phyloP scores from a whole-genome alignment of 2,329 filamentous ascomycete genomes.

The Penicillium italicum region DNA sequence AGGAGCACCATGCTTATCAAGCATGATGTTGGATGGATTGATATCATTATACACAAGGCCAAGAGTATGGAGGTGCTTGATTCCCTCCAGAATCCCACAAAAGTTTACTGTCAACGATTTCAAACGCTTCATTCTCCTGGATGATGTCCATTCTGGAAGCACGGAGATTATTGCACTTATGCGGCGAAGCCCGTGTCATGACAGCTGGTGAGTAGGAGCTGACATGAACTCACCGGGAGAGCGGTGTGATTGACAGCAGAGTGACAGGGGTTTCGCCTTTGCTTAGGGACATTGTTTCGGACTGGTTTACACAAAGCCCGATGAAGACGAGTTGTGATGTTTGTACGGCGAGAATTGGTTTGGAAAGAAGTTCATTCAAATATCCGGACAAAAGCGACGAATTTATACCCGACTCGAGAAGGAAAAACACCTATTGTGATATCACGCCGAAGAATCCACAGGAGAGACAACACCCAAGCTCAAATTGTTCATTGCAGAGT shows the following conservation, averaged over 20 bases:
- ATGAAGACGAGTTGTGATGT: neutral
- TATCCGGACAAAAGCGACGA: neutral
- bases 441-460: neutral
- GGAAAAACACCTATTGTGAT: slow-evolving; percentile 1
- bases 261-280: neutral
- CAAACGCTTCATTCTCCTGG: neutral
- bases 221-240: neutral
- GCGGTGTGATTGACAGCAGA: neutral
- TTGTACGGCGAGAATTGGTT: neutral
- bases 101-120: neutral
- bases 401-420: neutral
- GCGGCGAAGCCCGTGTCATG: neutral
- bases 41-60: neutral
- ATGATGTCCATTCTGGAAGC: neutral
- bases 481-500: slow-evolving; percentile 3
- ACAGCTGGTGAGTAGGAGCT: neutral
- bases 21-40: neutral
- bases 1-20: neutral
- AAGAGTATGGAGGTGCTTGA: neutral
- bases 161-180: neutral
- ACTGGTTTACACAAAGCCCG: too few species aligned
- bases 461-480: neutral
- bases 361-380: neutral
- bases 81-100: neutral
- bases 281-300: neutral